These are phyloP conservation scores for Stemphylium beticola DNA, from an alignment of 2,329 filamentous ascomycete species.

Conservation along the genomic window DNA sequence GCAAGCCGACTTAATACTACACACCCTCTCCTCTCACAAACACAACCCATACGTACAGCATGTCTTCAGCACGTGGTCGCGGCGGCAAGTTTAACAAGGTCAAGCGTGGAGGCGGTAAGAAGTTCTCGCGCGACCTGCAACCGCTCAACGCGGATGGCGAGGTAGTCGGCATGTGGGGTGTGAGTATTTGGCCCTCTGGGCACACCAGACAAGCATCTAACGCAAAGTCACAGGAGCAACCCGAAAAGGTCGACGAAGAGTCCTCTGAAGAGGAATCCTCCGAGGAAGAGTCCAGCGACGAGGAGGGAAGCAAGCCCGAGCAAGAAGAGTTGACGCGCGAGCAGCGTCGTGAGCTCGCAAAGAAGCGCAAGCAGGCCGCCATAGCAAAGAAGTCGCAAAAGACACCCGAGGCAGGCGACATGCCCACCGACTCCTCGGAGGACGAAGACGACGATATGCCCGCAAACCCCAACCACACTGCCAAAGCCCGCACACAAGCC, in stretches of 20 bases:
- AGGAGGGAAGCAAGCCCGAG: slow-evolving; percentile 52
- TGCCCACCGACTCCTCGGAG: slow-evolving; percentile 75
- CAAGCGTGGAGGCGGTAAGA: slow-evolving; percentile 91
- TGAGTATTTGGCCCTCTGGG: slow-evolving; percentile 49
- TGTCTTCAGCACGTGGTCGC: slow-evolving; percentile 71
- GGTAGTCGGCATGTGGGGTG: slow-evolving; percentile 85
- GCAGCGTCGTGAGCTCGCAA: slow-evolving; percentile 83
- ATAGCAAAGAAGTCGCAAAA: slow-evolving; percentile 76
- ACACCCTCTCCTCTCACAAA: slow-evolving; percentile 4
- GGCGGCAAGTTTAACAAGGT: slow-evolving; percentile 95
- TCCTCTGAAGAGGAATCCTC: slow-evolving; percentile 50
- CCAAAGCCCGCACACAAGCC: slow-evolving; percentile 72
- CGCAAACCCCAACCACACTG: slow-evolving; percentile 87
- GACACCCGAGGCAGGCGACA: slow-evolving; percentile 79
- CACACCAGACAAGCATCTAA: slow-evolving; percentile 21
- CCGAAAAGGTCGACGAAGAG: slow-evolving; percentile 60
- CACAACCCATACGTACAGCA: slow-evolving; percentile 37
- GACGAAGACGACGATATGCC: slow-evolving; percentile 72
- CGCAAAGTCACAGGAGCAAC: slow-evolving; percentile 33
- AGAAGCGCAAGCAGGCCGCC: slow-evolving; percentile 89
- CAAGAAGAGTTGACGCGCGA: slow-evolving; percentile 76
- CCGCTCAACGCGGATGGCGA: slow-evolving; percentile 90
- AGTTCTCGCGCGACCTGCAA: slow-evolving; percentile 90
- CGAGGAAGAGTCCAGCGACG: slow-evolving; percentile 52
- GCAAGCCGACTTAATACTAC: slow-evolving; percentile 4